Conservation (phyloP, 2,329 filamentous ascomycete genomes). For the Trichoderma sp. region DNA sequence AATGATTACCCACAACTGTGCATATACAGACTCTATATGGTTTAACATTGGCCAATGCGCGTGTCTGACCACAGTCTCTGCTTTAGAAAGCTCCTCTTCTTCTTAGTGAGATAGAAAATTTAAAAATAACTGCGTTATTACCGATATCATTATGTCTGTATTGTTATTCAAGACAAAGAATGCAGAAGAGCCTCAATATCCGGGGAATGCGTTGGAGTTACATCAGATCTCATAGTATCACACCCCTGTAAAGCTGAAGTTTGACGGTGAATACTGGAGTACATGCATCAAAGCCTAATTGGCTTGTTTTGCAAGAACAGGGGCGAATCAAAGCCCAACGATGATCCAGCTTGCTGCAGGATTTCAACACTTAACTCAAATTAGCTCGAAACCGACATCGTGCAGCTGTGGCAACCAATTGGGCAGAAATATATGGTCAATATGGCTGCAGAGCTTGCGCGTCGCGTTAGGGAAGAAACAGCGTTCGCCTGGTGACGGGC, state of each 20-base stretch:
- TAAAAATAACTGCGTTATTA: neutral
- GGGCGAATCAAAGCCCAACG: neutral
- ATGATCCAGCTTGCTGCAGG: neutral
- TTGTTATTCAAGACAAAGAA: neutral
- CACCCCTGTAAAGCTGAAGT: neutral
- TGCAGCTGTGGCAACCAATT: neutral
- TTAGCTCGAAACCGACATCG: neutral
- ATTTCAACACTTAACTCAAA: neutral
- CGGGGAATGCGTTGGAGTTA: neutral
- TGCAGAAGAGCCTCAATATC: neutral
- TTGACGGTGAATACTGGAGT: neutral
- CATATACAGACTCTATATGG: neutral
- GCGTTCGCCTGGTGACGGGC: neutral
- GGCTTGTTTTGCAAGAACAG: neutral
- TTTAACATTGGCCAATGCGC: neutral
- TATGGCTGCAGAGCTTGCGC: neutral
- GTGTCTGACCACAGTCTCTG: neutral
- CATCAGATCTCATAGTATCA: neutral
- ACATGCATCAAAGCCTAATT: neutral
- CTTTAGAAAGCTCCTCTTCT: neutral
- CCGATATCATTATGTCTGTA: neutral
- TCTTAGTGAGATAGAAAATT: neutral
- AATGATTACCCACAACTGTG: neutral
- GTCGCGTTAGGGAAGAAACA: neutral
- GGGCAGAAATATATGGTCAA: neutral